phyloP scores from a whole-genome alignment of 1,139 yeast species.

The Chernovozyma sophiae-reginae region DNA sequence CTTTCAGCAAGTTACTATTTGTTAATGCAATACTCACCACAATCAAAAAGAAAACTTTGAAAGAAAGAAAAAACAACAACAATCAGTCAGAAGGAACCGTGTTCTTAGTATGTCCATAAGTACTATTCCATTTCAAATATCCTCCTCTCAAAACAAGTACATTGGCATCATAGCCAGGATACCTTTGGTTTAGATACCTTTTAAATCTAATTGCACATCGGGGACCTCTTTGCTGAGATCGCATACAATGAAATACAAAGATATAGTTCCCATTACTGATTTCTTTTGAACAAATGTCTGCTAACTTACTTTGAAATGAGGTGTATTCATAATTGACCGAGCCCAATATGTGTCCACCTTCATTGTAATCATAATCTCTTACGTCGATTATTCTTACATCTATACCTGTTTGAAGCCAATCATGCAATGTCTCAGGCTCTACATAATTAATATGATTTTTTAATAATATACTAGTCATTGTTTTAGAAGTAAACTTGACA shows the following conservation, averaged over 20 bases:
- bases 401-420: conserved; percentile 3
- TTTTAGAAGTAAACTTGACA: too few relatives aligned
- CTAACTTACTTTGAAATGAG: conserved; percentile 2
- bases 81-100: background rate
- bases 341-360: conserved; percentile 7
- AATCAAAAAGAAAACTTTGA: too few relatives aligned
- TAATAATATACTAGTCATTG: background rate
- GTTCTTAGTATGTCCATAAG: conserved; percentile 1
- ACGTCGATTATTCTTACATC: conserved; percentile 5
- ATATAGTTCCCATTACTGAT: background rate
- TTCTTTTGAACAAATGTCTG: conserved; percentile 1
- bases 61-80: too few relatives aligned
- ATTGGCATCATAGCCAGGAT: background rate
- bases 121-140: conserved; percentile 4
- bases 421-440: conserved; percentile 5
- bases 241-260: conserved; percentile 7
- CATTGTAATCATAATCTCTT: conserved; percentile 7
- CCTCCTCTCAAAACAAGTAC: conserved; percentile 7
- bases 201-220: conserved; percentile 6
- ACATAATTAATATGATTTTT: conserved; percentile 2
- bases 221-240: conserved; percentile 8
- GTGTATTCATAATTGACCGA: conserved; percentile 6
- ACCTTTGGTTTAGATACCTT: conserved; percentile 1
- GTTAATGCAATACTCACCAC: too few relatives aligned
- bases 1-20: too few relatives aligned